Base-by-base conservation (phyloP, 305 asterid genomes). In the Striga hermonthica region DNA sequence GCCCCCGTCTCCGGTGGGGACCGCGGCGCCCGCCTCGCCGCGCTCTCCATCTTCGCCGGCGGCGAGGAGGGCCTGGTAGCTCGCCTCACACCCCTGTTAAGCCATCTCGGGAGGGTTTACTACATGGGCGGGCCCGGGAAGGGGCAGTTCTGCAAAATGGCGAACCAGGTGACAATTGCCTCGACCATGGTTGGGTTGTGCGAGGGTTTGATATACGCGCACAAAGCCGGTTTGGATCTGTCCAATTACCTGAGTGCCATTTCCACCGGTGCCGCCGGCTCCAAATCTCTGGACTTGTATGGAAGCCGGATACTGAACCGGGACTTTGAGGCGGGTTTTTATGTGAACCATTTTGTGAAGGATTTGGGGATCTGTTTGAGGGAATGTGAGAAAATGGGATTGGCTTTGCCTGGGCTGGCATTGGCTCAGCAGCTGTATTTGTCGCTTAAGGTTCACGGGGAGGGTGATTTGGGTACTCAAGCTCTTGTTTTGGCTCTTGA, bases 1-100 rank as follows among this genome's bases (percentile, higher is more conserved):
- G 97, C 96, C 11, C 97, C 98, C 1, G 95, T 91, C 4, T 91
- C 96, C 55, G 98, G 98, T 5, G 98, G 98, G 4, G 98, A 91
- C 58, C 88, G 95, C 0, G 97, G 97, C 11, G 97, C 98, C 9
- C 85, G 90, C 49, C 83, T 77, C 50, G 98, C 93, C 3, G 62
- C 92, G 3, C 95, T 91, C 5, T 91, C 98, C 2, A 89, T 91
- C 22, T 89, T 91, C 63, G 82, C 95, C 57, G 98, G 98, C 35
- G 98, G 98, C 12, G 96, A 91, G 1, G 89, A 89, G 65, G 13
- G 69, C n/a, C 55, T 79, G 3, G 80, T 89, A 0, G 61, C 22
- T 4, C 83, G 82, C 38, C 37, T 91, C 14, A 74, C 80, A 34
- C 97, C 96, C 0, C 11, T 91, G 40, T 68, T 91, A 57, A 66